These are phyloP conservation scores for Xylaria curta DNA, from an alignment of 495 filamentous ascomycete genomes.

Conservation along the genomic window DNA sequence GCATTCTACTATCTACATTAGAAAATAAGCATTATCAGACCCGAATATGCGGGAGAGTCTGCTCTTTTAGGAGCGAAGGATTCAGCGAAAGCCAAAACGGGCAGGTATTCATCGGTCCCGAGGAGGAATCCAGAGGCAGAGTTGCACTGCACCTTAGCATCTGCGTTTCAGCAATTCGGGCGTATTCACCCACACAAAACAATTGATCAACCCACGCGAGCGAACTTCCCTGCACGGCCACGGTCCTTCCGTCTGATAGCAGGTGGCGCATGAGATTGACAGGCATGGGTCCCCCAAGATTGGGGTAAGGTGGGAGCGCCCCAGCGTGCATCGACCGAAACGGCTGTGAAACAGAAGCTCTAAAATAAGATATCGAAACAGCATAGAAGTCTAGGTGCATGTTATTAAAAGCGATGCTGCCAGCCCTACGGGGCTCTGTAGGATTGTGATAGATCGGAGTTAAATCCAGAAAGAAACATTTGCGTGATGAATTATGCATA, in stretches of 20 bases:
- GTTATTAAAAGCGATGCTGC: background rate
- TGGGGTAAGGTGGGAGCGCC: background rate
- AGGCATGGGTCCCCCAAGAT: background rate
- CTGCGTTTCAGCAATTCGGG: background rate
- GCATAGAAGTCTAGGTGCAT: background rate
- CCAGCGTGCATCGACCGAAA: background rate
- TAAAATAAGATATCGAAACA: slow-evolving; percentile 9
- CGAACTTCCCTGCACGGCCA: background rate
- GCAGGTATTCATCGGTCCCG: background rate
- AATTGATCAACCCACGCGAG: no score
- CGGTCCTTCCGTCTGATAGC: slow-evolving; percentile 4
- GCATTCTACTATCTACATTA: no score
- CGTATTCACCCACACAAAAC: background rate
- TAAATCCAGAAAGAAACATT: background rate
- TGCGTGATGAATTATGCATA: background rate
- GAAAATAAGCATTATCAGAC: background rate
- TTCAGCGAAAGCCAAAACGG: background rate
- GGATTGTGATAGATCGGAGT: slow-evolving; percentile 2
- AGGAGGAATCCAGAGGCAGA: background rate
- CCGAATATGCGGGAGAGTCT: background rate
- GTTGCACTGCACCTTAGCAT: background rate
- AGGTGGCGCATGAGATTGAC: background rate
- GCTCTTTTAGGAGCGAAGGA: background rate
- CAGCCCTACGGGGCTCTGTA: background rate
- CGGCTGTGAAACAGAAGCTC: background rate